phyloP scores from a whole-genome alignment of 768 basidiomycete genomes.

The Pisolithus tinctorius region DNA sequence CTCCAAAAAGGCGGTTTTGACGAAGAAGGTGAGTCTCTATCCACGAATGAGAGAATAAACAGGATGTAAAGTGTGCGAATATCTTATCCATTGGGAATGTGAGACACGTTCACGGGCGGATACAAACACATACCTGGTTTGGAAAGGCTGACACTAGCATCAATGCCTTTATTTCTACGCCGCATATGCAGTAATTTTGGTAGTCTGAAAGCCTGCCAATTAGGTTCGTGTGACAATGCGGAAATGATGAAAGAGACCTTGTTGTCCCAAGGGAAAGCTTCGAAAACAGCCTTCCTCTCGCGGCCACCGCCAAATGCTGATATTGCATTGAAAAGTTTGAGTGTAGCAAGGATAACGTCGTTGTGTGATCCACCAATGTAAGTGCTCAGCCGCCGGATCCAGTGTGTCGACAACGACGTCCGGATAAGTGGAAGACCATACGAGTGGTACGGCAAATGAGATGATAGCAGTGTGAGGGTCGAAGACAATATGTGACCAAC shows the following conservation, averaged over 20 bases:
- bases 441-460: constrained; percentile 62
- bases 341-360: constrained; percentile 57
- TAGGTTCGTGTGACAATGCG: not conserved
- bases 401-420: constrained; percentile 47
- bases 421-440: constrained; percentile 60
- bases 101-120: not conserved
- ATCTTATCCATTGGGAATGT: constrained; percentile 37
- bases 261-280: constrained; percentile 72
- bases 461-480: constrained; percentile 55
- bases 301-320: constrained; percentile 59
- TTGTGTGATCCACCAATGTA: constrained; percentile 57
- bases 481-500: constrained; percentile 51
- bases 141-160: constrained; percentile 33
- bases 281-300: constrained; percentile 56
- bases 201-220: constrained; percentile 37
- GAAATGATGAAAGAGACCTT: constrained; percentile 41
- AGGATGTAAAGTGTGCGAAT: constrained; percentile 72
- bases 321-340: constrained; percentile 59
- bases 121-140: constrained; percentile 47
- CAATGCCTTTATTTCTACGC: constrained; percentile 44
- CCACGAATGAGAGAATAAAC: constrained; percentile 69
- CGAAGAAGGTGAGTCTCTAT: constrained; percentile 35
- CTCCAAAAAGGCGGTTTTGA: constrained; percentile 64
- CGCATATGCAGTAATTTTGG: constrained; percentile 67
- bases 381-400: constrained; percentile 50